Base-by-base conservation (phyloP, 2,329 filamentous ascomycete species). In the Bipolaris oryzae region DNA sequence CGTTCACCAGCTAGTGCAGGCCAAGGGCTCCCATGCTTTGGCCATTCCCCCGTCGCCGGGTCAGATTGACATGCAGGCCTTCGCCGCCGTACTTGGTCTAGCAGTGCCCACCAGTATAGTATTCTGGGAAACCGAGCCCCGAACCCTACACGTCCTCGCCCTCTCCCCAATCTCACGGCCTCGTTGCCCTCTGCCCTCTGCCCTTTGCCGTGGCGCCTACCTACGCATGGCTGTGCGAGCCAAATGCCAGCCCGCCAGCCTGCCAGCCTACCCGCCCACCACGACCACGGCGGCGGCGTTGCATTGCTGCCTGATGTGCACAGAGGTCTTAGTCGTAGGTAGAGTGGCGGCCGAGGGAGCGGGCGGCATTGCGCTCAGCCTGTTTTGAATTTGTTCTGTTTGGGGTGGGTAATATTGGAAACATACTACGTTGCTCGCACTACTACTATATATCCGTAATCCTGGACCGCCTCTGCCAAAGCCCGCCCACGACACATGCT, bases 41-140 rank as follows among this genome's bases (percentile, higher is more conserved):
- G 34, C 64, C 66, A 64, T 38, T 63, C 63, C 71, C 71, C 66
- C 61, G 53, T 66, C 62, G 57, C 67, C 63, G 70, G 69, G 67
- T 67, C 69, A 57, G 53, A 62, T 55, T 60, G 64, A 60, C 66
- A 64, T 64, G 55, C 53, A 50, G 48, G 61, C 61, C 65, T 67
- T 67, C 60, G 58, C 52, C 50, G 48, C 53, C 44, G 53, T 52
- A 45, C 53, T 42, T 9, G 34, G 53, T 58, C 56, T 61, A 31
- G 28, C 10, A 3, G 10, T 62, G 55, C 59, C 51, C 56, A 55
- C 57, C 58, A 57, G 62, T 63, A 61, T 64, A 60, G 62, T 64
- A 60, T 61, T 57, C 62, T 61, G 52, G 55, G 55, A 60, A 47
- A 50, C 53, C 52, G 28, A 55, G 56, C 55, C 50, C 60, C 60